Conservation (phyloP, 345 rosid genomes). For the Sisymbrium irio region DNA sequence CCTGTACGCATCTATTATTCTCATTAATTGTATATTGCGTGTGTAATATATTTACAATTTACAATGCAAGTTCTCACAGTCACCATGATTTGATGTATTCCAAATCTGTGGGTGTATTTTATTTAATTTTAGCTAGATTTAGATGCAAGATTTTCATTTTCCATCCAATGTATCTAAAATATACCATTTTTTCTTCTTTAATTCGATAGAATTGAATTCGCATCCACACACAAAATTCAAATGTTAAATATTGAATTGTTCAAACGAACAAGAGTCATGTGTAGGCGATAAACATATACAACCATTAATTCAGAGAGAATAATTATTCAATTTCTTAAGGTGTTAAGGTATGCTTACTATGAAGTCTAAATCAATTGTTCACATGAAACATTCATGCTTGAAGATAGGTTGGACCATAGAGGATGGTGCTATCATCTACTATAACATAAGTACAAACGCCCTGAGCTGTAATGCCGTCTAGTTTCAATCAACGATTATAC, state of each 20-base stretch:
- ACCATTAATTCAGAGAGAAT: slow-evolving; percentile 10
- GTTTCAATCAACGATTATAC: slow-evolving; percentile 15
- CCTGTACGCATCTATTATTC: background rate
- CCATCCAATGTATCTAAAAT: too few species aligned
- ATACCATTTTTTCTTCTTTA: too few species aligned
- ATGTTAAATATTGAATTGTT: background rate
- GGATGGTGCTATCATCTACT: slow-evolving; percentile 7
- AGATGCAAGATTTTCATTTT: too few species aligned
- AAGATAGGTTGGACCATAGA: slow-evolving; percentile 12
- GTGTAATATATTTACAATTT: background rate
- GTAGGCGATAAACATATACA: background rate
- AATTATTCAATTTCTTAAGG: background rate
- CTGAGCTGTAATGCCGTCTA: slow-evolving; percentile 28
- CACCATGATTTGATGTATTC: background rate
- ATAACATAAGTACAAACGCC: slow-evolving; percentile 15
- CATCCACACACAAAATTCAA: background rate
- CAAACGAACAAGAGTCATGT: too few species aligned
- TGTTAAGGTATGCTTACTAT: background rate
- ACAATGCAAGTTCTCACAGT: background rate
- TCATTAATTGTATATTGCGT: background rate
- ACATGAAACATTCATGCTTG: slow-evolving; percentile 2
- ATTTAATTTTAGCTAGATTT: background rate
- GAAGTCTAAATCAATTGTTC: background rate
- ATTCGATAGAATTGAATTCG: background rate
- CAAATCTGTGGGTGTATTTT: background rate